These are phyloP conservation scores for Starmera amethionina DNA, from an alignment of 805 yeast species.

Conservation along the genomic window DNA sequence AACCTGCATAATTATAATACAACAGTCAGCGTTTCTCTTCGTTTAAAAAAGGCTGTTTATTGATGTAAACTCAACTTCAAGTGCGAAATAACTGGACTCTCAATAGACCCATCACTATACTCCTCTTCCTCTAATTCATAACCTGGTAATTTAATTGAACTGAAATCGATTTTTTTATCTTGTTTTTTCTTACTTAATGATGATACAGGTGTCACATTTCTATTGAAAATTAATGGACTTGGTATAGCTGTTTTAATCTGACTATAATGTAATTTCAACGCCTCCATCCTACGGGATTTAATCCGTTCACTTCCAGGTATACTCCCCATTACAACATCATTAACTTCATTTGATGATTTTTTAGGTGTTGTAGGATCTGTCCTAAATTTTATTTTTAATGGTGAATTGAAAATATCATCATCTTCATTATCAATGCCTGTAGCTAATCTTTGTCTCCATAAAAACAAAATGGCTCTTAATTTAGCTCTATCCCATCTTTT, in stretches of 20 bases:
- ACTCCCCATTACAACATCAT: constrained; percentile 5
- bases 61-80: too few relatives aligned
- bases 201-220: too few relatives aligned
- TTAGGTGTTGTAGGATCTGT: constrained; percentile 10
- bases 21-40: too few relatives aligned
- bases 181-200: background rate
- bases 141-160: background rate
- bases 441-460: constrained; percentile 21
- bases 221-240: constrained; percentile 21
- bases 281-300: constrained; percentile 25
- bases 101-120: too few relatives aligned
- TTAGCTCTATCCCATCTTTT: constrained; percentile 31
- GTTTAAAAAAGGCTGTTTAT: too few relatives aligned
- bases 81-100: too few relatives aligned
- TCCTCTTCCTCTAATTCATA: too few relatives aligned
- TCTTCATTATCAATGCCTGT: constrained; percentile 6
- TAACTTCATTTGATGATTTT: constrained; percentile 13
- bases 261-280: constrained; percentile 24
- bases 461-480: constrained; percentile 22
- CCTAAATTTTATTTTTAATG: constrained; percentile 6
- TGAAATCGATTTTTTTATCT: background rate
- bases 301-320: constrained; percentile 29
- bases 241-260: constrained; percentile 26
- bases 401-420: constrained; percentile 11
- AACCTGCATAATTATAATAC: too few relatives aligned